Percentiles rank a stretch among this genome's conserved stretches.
Conservation (phyloP, 2,329 filamentous ascomycete species). For the Dothistroma pini region DNA sequence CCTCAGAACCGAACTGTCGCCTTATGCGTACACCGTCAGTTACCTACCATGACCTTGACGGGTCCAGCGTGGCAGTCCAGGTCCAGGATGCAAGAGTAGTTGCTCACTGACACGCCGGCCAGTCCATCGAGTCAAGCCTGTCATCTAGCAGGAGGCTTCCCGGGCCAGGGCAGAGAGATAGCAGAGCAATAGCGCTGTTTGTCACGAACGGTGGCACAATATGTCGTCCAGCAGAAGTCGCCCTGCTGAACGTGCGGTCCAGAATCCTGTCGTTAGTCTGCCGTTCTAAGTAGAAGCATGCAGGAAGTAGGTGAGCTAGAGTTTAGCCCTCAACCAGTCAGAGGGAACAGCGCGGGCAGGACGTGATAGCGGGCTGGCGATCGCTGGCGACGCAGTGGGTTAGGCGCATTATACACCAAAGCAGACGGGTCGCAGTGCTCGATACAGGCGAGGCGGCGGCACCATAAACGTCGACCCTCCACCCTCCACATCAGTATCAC, state of each 20-base stretch:
- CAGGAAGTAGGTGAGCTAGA: conserved; percentile 14
- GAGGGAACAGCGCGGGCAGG: conserved; percentile 4
- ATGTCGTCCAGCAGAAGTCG: conserved; percentile 8
- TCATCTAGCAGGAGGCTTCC: neutral
- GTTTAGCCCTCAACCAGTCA: conserved; percentile 9
- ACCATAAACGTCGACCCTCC: no score
- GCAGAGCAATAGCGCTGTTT: neutral
- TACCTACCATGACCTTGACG: conserved; percentile 6
- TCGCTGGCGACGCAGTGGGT: conserved; percentile 5
- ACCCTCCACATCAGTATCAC: neutral
- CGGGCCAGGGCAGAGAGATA: neutral
- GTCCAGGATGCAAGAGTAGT: conserved; percentile 2
- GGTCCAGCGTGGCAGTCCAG: conserved; percentile 13
- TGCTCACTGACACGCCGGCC: neutral
- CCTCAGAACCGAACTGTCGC: conserved; percentile 15
- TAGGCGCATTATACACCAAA: neutral
- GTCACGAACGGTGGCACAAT: conserved; percentile 1
- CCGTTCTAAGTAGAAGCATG: conserved; percentile 5
- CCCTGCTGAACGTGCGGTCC: conserved; percentile 6
- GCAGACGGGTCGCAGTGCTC: neutral
- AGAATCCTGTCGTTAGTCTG: conserved; percentile 6
- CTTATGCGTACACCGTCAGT: conserved; percentile 14
- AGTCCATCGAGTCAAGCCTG: conserved; percentile 1
- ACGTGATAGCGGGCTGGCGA: conserved; percentile 18
- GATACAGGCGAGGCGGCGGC: neutral